A percentile compares a stretch with the other conserved stretches of the same genome.
Conservation (phyloP, 2,329 filamentous ascomycete genomes). For the Pseudopyrenochaeta lycopersici region DNA sequence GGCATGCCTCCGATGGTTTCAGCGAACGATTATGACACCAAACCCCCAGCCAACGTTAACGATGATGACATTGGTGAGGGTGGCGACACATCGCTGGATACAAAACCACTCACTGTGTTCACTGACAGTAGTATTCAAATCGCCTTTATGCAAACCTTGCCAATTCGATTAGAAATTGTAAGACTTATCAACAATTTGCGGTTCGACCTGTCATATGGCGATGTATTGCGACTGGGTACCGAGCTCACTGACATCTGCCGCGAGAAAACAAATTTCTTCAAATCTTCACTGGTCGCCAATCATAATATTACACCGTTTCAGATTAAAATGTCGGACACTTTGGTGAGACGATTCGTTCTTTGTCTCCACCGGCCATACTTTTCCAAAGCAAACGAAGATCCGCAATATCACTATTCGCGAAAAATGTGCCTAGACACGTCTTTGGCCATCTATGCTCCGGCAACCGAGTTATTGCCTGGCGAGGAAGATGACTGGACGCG, state of each 20-base stretch:
- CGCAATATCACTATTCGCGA: conserved; percentile 60
- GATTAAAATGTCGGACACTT: conserved; percentile 61
- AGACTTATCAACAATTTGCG: conserved; percentile 45
- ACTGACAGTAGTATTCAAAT: conserved; percentile 51
- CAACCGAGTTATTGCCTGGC: conserved; percentile 4
- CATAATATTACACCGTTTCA: conserved; percentile 47
- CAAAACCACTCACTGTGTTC: conserved; percentile 32
- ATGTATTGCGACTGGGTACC: conserved; percentile 35
- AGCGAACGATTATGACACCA: conserved; percentile 48
- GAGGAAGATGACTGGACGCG: conserved; percentile 34
- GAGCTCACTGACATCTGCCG: conserved; percentile 37
- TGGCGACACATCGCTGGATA: conserved; percentile 24
- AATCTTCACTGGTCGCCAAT: conserved; percentile 16
- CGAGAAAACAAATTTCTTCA: conserved; percentile 20
- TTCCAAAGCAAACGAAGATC: conserved; percentile 53
- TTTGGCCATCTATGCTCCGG: conserved; percentile 27
- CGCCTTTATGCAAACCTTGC: conserved; percentile 46
- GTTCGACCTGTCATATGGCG: conserved; percentile 39
- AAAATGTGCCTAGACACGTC: conserved; percentile 57
- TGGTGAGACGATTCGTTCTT: conserved; percentile 64
- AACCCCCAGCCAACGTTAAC: conserved; percentile 50
- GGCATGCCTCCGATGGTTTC: conserved; percentile 50
- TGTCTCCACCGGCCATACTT: conserved; percentile 63
- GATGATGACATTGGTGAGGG: conserved; percentile 50
- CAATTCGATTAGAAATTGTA: conserved; percentile 46